Conservation (phyloP, 2,329 filamentous ascomycete genomes). For the Hypoxylon sp. region DNA sequence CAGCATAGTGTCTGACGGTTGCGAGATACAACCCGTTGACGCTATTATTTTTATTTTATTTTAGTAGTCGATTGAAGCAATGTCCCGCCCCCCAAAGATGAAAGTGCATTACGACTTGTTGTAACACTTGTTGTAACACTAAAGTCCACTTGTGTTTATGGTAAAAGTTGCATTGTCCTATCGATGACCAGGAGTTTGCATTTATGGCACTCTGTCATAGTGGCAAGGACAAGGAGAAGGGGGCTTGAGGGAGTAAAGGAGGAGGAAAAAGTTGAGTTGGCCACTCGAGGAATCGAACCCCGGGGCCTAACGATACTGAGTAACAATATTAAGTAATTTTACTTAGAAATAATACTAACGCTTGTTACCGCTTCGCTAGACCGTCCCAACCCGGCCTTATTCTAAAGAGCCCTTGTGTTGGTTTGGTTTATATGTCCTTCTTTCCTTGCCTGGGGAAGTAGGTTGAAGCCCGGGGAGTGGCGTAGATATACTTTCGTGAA, state of each 20-base stretch:
- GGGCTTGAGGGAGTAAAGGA: neutral
- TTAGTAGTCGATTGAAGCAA: too few relatives aligned
- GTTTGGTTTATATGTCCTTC: neutral
- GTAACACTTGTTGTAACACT: too few relatives aligned
- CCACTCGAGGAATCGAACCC: constrained; percentile 31
- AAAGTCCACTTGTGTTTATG: too few relatives aligned
- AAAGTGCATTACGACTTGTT: too few relatives aligned
- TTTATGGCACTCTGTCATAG: too few relatives aligned
- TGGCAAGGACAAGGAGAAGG: too few relatives aligned
- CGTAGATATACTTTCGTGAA: neutral
- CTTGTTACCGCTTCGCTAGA: neutral
- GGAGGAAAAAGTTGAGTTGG: constrained; percentile 1
- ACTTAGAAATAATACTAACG: neutral
- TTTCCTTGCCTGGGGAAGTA: neutral
- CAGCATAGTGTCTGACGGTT: too few relatives aligned
- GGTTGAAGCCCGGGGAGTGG: neutral
- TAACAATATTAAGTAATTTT: neutral
- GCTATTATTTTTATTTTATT: too few relatives aligned
- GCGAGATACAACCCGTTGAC: too few relatives aligned
- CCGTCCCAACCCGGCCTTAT: neutral
- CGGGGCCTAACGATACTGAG: constrained; percentile 9
- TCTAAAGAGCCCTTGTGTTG: neutral
- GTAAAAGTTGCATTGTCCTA: too few relatives aligned
- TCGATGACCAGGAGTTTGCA: too few relatives aligned
- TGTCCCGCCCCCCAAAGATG: too few relatives aligned